Evolutionary conservation across 495 filamentous ascomycete species (phyloP).

Genomic region (Gamarada debralockiae): DNA sequence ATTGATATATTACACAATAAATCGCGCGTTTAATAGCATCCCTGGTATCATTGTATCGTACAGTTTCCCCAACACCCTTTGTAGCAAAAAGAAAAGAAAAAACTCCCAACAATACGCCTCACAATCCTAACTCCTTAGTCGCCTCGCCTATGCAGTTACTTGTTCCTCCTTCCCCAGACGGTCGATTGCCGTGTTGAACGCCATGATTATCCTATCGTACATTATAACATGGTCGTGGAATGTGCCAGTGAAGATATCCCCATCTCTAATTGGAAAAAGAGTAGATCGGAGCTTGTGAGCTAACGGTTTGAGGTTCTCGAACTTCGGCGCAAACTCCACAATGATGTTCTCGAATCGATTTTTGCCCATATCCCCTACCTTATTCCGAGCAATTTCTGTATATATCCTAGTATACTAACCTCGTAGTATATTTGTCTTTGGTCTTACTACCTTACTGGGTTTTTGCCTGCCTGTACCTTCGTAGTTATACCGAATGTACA

Average conservation of each 20-base stretch:
- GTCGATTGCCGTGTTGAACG: no score
- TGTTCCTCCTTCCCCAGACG: no score
- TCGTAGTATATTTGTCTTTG: slow-evolving; percentile 30
- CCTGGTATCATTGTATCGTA: no score
- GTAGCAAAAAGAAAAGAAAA: no score
- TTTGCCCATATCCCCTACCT: slow-evolving; percentile 24
- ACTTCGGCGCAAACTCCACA: slow-evolving; percentile 29
- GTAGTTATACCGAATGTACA: slow-evolving; percentile 23
- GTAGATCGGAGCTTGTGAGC: slow-evolving; percentile 27
- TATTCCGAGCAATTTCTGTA: slow-evolving; percentile 28
- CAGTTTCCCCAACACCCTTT: no score
- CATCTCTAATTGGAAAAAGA: slow-evolving; percentile 31
- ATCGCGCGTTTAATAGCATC: slow-evolving; percentile 15
- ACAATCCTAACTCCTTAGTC: no score
- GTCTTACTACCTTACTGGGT: slow-evolving; percentile 21
- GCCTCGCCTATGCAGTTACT: no score
- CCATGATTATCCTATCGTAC: slow-evolving; percentile 25
- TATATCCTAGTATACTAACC: slow-evolving; percentile 29
- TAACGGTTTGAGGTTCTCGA: slow-evolving; percentile 28
- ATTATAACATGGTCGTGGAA: slow-evolving; percentile 19
- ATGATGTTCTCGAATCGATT: slow-evolving; percentile 27
- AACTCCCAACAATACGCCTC: no score
- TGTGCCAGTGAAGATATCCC: slow-evolving; percentile 31
- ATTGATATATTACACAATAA: slow-evolving; percentile 23
- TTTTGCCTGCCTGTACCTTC: slow-evolving; percentile 21